phyloP scores from a whole-genome alignment of 805 yeast genomes.

The Nakazawaea sp. region DNA sequence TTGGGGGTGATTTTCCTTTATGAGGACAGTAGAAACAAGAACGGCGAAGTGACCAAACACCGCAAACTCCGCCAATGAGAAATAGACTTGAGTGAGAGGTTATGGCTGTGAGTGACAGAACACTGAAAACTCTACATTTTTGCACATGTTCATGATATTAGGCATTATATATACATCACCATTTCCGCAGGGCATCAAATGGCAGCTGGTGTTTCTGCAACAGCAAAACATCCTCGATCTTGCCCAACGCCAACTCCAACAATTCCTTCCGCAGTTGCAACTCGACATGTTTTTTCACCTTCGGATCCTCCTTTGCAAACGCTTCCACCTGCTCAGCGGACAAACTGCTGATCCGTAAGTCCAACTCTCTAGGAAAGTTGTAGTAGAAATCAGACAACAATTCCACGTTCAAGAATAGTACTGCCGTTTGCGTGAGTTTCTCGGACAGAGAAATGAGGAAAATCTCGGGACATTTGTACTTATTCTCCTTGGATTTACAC shows the following conservation, averaged over 20 bases:
- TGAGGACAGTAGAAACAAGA: too few species aligned
- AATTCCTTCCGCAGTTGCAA: slow-evolving; percentile 89
- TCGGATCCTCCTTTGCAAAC: slow-evolving; percentile 94
- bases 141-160: too few species aligned
- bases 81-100: too few species aligned
- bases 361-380: slow-evolving; percentile 92
- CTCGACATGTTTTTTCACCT: slow-evolving; percentile 83
- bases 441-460: slow-evolving; percentile 89
- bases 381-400: slow-evolving; percentile 90
- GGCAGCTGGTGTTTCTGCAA: slow-evolving; percentile 32
- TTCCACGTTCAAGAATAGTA: slow-evolving; percentile 88
- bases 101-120: too few species aligned
- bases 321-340: slow-evolving; percentile 72
- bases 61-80: too few species aligned
- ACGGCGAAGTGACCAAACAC: too few species aligned
- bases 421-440: slow-evolving; percentile 88
- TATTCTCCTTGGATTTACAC: slow-evolving; percentile 74
- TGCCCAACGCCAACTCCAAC: slow-evolving; percentile 73
- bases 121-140: too few species aligned
- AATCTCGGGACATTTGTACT: slow-evolving; percentile 90
- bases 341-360: slow-evolving; percentile 60
- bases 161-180: slow-evolving; percentile 6
- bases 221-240: slow-evolving; percentile 80
- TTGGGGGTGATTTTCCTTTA: too few species aligned
- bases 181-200: slow-evolving; percentile 1